Evolutionary conservation across 345 rosid genomes (phyloP).

Genomic region (Excoecaria agallocha): DNA sequence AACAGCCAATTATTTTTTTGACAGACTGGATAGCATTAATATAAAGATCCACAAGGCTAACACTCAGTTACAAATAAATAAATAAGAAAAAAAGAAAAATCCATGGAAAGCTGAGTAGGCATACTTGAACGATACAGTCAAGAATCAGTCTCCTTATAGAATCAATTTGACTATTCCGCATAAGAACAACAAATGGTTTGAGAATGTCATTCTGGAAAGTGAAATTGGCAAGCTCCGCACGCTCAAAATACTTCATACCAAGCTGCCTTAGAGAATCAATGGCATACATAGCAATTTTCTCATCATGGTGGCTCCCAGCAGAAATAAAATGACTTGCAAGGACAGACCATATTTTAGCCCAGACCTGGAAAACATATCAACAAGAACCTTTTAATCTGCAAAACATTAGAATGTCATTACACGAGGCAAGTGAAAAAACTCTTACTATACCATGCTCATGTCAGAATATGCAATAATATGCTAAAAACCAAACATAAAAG

Average conservation of each 20-base stretch:
- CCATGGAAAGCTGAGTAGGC: conserved; percentile 19
- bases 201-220: conserved; percentile 94
- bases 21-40: background rate
- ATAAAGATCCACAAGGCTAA: background rate
- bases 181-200: conserved; percentile 85
- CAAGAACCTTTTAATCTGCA: conserved; percentile 1
- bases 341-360: conserved; percentile 95
- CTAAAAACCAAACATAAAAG: background rate
- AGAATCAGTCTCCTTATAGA: conserved; percentile 78
- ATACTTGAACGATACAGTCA: conserved; percentile 90
- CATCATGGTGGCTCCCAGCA: conserved; percentile 90
- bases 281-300: conserved; percentile 92
- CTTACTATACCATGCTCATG: background rate
- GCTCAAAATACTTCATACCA: conserved; percentile 86
- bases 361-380: conserved; percentile 53
- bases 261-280: conserved; percentile 96
- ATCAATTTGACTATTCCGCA: conserved; percentile 80
- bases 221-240: conserved; percentile 86
- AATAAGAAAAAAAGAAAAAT: background rate
- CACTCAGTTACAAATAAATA: background rate
- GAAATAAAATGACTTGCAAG: conserved; percentile 87
- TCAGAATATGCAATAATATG: background rate
- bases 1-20: conserved; percentile 14
- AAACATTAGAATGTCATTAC: background rate
- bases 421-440: background rate